Evolutionary conservation across 345 rosid genomes (phyloP), one percentile per base, ranked within the genome.

Genomic region (Cardamine chenopodiifolia): DNA sequence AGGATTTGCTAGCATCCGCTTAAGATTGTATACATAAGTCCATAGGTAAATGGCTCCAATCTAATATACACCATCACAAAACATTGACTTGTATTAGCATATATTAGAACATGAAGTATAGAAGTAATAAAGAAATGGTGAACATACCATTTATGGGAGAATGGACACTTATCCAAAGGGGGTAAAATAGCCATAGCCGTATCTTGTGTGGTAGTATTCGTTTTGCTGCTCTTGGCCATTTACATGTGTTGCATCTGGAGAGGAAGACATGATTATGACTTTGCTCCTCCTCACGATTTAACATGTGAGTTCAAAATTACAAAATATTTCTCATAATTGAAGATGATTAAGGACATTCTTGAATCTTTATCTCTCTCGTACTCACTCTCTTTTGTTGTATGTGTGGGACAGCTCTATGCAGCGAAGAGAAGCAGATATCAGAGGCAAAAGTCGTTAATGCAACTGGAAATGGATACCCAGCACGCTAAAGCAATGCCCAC

Each of bases 391-490:
- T n/a, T n/a, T n/a, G n/a, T n/a, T n/a, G n/a, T 78, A 10, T 75
- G 77, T 77, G n/a, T 19, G 49, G 13, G 87, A 13, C 88, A 89
- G 97, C 93, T 9, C 85, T 96, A 52, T n/a, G 84, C 94, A 28
- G 89, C 99, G 2, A 90, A 89, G 90, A 89, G 98, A 82, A 96
- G 92, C 81, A 75, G 85, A 73, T 90, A 96, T 65, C 98, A 90
- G 55, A 88, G 99, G 67, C 98, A 95, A 70, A 95, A 90, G 73
- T 95, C 99, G 5, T 48, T 95, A 78, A 90, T 95, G 99, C 83
- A 78, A 73, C 88, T 89, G 8, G 98, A 92, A 85, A 88, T 92
- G 97, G 98, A 90, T 83, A 87, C 97, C 81, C 96, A 95, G 62
- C 99, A 90, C 12, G 98, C 94, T 0, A 92, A 95, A 82, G 96